These are phyloP conservation scores for Alternaria atra DNA, from an alignment of 2,329 filamentous ascomycete species.

Conservation along the genomic window DNA sequence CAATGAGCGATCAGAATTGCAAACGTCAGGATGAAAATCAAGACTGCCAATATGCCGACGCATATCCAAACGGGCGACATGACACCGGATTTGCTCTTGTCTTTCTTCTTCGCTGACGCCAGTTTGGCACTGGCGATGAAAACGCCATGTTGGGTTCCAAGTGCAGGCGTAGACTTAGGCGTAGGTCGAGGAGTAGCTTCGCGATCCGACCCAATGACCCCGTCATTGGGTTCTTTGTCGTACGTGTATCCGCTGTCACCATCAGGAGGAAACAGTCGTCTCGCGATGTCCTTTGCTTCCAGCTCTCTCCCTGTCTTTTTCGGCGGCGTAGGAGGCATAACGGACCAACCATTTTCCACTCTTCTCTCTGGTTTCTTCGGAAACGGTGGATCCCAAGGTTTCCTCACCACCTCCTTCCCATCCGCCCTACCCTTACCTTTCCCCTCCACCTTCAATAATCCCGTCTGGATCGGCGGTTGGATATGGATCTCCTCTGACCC, in stretches of 20 bases:
- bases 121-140: background rate
- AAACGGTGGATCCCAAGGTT: constrained; percentile 43
- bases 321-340: constrained; percentile 3
- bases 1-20: constrained; percentile 37
- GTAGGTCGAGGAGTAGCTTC: background rate
- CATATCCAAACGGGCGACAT: constrained; percentile 11
- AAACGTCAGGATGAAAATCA: constrained; percentile 30
- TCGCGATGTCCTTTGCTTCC: background rate
- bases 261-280: background rate
- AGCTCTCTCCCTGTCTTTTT: background rate
- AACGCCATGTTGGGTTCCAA: background rate
- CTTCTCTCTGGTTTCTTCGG: constrained; percentile 7
- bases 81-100: background rate
- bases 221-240: background rate
- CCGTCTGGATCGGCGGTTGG: background rate
- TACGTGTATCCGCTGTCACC: background rate
- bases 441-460: background rate
- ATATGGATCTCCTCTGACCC: constrained; percentile 5
- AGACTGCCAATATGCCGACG: constrained; percentile 14
- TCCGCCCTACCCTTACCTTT: constrained; percentile 5
- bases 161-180: background rate
- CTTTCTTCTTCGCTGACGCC: background rate
- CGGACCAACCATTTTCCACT: background rate
- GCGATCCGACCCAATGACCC: background rate
- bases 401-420: constrained; percentile 12